Evolutionary conservation across 352 stramenopile genomes (phyloP).

Genomic region (Globisporangium megalacanthum): DNA sequence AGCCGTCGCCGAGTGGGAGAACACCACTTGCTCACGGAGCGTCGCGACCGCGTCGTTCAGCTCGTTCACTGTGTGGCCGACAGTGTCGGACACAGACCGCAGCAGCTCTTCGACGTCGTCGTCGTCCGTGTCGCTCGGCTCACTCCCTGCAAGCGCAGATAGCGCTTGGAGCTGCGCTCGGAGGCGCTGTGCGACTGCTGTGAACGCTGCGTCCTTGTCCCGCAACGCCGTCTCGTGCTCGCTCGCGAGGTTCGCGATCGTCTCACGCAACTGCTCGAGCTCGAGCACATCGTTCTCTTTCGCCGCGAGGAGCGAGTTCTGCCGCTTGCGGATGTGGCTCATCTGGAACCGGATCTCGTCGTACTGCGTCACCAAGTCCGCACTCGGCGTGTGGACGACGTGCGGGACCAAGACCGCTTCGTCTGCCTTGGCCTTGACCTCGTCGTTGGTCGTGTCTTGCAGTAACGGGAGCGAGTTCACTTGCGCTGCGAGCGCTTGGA

Average conservation of each 20-base stretch:
- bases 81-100: conserved; percentile 4
- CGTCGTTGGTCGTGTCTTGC: not conserved
- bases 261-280: conserved; percentile 15
- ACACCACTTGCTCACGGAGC: conserved; percentile 7
- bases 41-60: conserved; percentile 5
- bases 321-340: conserved; percentile 17
- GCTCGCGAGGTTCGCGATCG: conserved; percentile 9
- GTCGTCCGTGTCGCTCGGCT: not conserved
- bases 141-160: not conserved
- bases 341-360: conserved; percentile 18
- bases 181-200: conserved; percentile 1
- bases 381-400: not conserved
- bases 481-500: conserved; percentile 16
- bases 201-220: conserved; percentile 7
- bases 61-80: conserved; percentile 5
- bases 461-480: conserved; percentile 9
- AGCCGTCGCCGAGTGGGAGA: not conserved
- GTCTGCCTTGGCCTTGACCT: not conserved
- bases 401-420: not conserved
- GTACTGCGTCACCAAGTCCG: conserved; percentile 10
- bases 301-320: conserved; percentile 14
- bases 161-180: conserved; percentile 19
- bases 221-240: conserved; percentile 8
- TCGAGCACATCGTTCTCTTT: conserved; percentile 16
- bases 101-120: conserved; percentile 7